Percentiles rank a stretch among this genome's conserved stretches.
Evolutionary conservation across 148 eudicot genomes (phyloP).

Genomic region (Pouteria glomerata): DNA sequence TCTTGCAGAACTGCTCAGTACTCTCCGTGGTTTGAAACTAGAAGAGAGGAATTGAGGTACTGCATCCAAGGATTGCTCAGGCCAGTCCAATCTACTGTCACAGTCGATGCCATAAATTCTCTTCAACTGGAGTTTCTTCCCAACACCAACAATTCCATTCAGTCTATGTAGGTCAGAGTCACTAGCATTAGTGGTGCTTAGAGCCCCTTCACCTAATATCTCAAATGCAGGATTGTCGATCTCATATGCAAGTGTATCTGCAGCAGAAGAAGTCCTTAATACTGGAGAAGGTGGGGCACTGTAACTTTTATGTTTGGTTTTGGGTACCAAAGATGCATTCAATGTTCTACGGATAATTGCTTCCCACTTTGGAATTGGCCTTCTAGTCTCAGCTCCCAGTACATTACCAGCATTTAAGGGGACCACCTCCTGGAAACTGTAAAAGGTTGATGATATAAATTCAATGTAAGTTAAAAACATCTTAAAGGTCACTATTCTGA

Average conservation of each 20-base stretch:
- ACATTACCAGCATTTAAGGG: conserved; percentile 88
- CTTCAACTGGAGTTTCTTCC: conserved; percentile 36
- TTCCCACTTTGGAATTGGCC: conserved; percentile 81
- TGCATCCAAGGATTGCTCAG: conserved; percentile 41
- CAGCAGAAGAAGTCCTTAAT: conserved; percentile 43
- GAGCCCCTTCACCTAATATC: conserved; percentile 19
- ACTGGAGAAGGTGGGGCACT: conserved; percentile 84
- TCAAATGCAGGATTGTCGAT: conserved; percentile 24
- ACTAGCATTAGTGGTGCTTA: conserved; percentile 10
- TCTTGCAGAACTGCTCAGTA: conserved; percentile 51
- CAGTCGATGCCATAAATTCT: conserved; percentile 45
- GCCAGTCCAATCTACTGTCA: conserved; percentile 62
- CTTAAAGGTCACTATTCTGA: background rate
- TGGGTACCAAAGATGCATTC: conserved; percentile 46
- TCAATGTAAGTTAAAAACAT: background rate
- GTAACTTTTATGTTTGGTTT: conserved; percentile 47
- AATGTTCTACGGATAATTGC: conserved; percentile 69
- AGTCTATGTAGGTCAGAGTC: conserved; percentile 16
- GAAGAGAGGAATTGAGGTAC: conserved; percentile 40
- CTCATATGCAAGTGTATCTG: conserved; percentile 48
- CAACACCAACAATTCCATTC: conserved; percentile 15
- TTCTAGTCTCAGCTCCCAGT: conserved; percentile 79
- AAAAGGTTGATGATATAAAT: background rate
- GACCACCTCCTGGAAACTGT: conserved; percentile 90
- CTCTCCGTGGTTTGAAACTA: conserved; percentile 45